Conservation (phyloP, 1,284 basidiomycete genomes). For the Ustilago curta region DNA sequence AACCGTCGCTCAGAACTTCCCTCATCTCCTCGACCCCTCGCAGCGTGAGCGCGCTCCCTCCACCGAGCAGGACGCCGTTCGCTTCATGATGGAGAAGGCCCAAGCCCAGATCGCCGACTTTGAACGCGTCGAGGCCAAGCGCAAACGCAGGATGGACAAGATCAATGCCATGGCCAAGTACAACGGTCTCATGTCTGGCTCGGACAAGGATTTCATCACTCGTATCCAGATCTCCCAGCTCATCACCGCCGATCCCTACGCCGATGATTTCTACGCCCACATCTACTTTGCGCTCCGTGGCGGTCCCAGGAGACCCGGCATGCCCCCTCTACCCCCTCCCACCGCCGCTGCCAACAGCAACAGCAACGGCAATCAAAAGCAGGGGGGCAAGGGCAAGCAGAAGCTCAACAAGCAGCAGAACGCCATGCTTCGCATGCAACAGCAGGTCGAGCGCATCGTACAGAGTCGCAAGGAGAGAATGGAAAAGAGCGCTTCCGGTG, state of each 20-base stretch:
- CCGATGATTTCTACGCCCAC: slow-evolving; percentile 98
- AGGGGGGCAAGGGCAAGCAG: slow-evolving; percentile 52
- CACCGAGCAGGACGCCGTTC: slow-evolving; percentile 58
- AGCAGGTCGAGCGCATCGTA: slow-evolving; percentile 96
- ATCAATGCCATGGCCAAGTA: slow-evolving; percentile 80
- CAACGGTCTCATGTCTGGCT: slow-evolving; percentile 98
- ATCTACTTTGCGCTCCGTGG: slow-evolving; percentile 88
- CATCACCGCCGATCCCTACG: slow-evolving; percentile 86
- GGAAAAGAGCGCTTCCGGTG: slow-evolving; percentile 60
- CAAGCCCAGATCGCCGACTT: slow-evolving; percentile 55
- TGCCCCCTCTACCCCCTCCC: slow-evolving; percentile 29
- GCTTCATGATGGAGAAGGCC: slow-evolving; percentile 55
- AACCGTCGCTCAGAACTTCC: slow-evolving; percentile 59
- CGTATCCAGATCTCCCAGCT: slow-evolving; percentile 98
- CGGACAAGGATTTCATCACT: slow-evolving; percentile 99
- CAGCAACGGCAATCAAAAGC: slow-evolving; percentile 24
- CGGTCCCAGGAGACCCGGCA: slow-evolving; percentile 67
- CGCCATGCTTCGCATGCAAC: slow-evolving; percentile 96
- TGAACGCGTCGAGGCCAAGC: slow-evolving; percentile 54
- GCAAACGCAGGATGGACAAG: slow-evolving; percentile 60
- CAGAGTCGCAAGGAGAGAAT: slow-evolving; percentile 82
- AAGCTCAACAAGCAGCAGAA: slow-evolving; percentile 75
- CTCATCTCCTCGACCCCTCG: slow-evolving; percentile 53
- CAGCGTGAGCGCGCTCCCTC: slow-evolving; percentile 33
- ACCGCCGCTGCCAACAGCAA: slow-evolving; percentile 4